Base-by-base conservation (phyloP, 768 basidiomycete genomes). In the Suillus variegatus region DNA sequence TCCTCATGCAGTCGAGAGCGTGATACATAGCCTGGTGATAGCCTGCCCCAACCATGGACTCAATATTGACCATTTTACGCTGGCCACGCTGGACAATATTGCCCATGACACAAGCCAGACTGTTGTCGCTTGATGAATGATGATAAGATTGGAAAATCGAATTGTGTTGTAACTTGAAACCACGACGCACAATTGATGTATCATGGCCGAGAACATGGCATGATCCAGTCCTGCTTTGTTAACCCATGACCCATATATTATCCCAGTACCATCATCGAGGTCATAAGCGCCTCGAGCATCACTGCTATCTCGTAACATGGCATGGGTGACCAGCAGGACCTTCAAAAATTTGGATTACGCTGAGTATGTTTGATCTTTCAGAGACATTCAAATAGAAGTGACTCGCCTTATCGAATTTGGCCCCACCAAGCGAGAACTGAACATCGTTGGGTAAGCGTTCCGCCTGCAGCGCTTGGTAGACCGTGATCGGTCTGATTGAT, bases 281-380 rank as follows among this genome's bases (percentile, higher is more conserved):
- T 5, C 0, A 22, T 69, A 80, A 6, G 2, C 7, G 41, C 60
- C 63, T 13, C 28, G 55, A 51, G 68, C 63, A 56, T 49, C 1
- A 13, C 32, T 25, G 32, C 32, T 65, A 18, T 60, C 75, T 3
- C 71, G 41, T n/a, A 60, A 66, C 47, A 72, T 65, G 13, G 79
- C 72, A 67, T 80, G 77, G 1, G 86, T 86, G 35, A 87, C 86
- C 67, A 88, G 80, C 47, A 78, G 76, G n/a, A 90, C 73, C 75
- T 83, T 68, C 35, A 63, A 7, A 25, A 46, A 36, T 38, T 57
- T 14, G 16, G 47, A 8, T 13, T 7, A 16, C 41, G 40, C 36
- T 40, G 22, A 35, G 35, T 35, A 13, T 46, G 18, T 43, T 9
- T 36, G 52, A 62, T 38, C 62, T 16, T 43, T 25, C 40, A 28